Conservation (phyloP, 805 yeast genomes). For the Tetrapisispora iriomotensis region DNA sequence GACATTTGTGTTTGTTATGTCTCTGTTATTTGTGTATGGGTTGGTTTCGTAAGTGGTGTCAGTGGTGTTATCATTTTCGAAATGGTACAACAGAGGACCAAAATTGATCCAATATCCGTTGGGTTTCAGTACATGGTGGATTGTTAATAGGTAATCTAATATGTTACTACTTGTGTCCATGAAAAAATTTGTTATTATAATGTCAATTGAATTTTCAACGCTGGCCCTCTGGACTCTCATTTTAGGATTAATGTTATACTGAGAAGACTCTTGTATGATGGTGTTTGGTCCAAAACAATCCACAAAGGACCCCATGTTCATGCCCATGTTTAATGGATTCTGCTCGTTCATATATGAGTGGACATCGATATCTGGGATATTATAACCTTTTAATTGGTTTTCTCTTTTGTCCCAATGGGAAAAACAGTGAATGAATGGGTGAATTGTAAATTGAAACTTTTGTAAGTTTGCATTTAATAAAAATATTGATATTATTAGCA, state of each 20-base stretch:
- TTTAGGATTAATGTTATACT: constrained; percentile 18
- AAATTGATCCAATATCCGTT: constrained; percentile 49
- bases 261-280: constrained; percentile 7
- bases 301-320: constrained; percentile 58
- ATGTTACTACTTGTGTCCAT: constrained; percentile 48
- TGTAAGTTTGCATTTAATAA: constrained; percentile 37
- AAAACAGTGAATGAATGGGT: constrained; percentile 42
- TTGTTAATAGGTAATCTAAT: constrained; percentile 41
- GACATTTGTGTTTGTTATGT: constrained; percentile 14
- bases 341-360: constrained; percentile 32
- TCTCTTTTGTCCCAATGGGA: constrained; percentile 36
- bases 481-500: constrained; percentile 45
- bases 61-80: constrained; percentile 39
- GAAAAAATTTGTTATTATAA: constrained; percentile 44
- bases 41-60: constrained; percentile 18
- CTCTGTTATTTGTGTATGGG: constrained; percentile 10
- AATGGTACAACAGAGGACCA: constrained; percentile 61
- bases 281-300: constrained; percentile 47
- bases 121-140: constrained; percentile 34
- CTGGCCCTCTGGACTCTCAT: constrained; percentile 29
- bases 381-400: constrained; percentile 37
- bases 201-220: constrained; percentile 31
- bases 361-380: constrained; percentile 36
- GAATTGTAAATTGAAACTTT: constrained; percentile 32
- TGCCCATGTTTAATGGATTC: constrained; percentile 44